Conservation (phyloP, 345 rosid species). For the Lepidium africanum region DNA sequence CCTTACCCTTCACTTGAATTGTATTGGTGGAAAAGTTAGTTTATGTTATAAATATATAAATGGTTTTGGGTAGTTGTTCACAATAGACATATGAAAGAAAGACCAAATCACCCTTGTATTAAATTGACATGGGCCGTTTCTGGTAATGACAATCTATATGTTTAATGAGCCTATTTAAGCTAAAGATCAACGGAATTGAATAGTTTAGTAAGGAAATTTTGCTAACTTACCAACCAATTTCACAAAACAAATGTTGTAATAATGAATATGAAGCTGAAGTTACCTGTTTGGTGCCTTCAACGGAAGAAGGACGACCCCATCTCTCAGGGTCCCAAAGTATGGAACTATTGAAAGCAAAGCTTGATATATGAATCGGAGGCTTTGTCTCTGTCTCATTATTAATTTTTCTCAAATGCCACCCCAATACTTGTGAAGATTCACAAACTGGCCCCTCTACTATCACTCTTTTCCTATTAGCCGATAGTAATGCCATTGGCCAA, state of each 20-base stretch:
- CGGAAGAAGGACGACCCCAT: constrained; percentile 82
- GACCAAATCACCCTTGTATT: background rate
- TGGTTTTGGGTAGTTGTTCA: background rate
- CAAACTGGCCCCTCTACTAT: constrained; percentile 79
- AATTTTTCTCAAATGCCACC: constrained; percentile 68
- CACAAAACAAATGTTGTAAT: background rate
- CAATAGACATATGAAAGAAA: background rate
- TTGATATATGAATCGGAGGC: constrained; percentile 56
- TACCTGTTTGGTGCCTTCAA: constrained; percentile 61
- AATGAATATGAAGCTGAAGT: background rate
- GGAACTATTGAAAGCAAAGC: constrained; percentile 68
- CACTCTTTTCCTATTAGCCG: constrained; percentile 56
- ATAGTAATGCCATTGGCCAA: constrained; percentile 76
- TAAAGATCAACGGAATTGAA: background rate
- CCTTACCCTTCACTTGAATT: background rate
- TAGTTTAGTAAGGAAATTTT: background rate
- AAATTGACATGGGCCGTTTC: background rate
- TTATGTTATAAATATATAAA: background rate
- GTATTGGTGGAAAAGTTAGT: background rate
- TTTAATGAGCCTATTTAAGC: background rate
- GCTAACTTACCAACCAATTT: background rate
- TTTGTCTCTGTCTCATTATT: constrained; percentile 39
- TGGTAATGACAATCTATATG: background rate
- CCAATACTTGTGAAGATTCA: constrained; percentile 72
- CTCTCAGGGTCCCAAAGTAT: constrained; percentile 88